These are phyloP conservation scores for bread wheat (Triticum aestivum) DNA, from an alignment of 176 grass and related monocot genomes.

Conservation along the genomic window IWGSC_CS_RefSeq_v2.1 NC_057812.1:39380618-39381117, in stretches of 20 bases:
- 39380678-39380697: slow-evolving; percentile 75
- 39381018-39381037: slow-evolving; percentile 8
- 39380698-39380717: slow-evolving; percentile 83
- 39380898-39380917: slow-evolving; percentile 29
- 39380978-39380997: not conserved
- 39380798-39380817: slow-evolving; percentile 58
- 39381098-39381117: not conserved
- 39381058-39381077: slow-evolving; percentile 15
- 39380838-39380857: slow-evolving; percentile 90
- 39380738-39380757: slow-evolving; percentile 64
- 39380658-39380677: slow-evolving; percentile 73
- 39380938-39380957: not conserved
- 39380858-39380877: slow-evolving; percentile 75
- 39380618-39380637: slow-evolving; percentile 79
- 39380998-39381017: not conserved
- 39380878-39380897: slow-evolving; percentile 8
- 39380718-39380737: slow-evolving; percentile 58
- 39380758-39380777: slow-evolving; percentile 84
- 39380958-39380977: not conserved
- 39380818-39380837: slow-evolving; percentile 91
- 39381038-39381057: not conserved
- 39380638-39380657: slow-evolving; percentile 72
- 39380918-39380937: not conserved
- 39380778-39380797: slow-evolving; percentile 82
- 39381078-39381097: not conserved